Conservation (phyloP, 768 basidiomycete genomes). For the Tylopilus subfusipes region DNA sequence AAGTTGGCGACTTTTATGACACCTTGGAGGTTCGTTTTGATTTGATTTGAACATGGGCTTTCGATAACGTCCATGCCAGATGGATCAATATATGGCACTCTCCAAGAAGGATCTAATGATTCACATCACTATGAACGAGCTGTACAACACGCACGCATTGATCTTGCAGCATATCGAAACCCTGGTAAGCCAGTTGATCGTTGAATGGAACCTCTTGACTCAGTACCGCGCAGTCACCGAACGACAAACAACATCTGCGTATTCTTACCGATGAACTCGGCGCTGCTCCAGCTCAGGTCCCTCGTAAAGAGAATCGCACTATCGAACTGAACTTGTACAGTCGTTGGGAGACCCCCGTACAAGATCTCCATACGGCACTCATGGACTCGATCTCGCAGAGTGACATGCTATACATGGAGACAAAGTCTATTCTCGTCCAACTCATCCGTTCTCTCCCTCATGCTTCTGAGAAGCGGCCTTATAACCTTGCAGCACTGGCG, state of each 20-base stretch:
- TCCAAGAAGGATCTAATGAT: conserved; percentile 99
- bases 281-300: conserved; percentile 88
- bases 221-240: conserved; percentile 66
- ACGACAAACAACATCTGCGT: conserved; percentile 96
- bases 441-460: conserved; percentile 92
- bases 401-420: conserved; percentile 99
- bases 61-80: conserved; percentile 46
- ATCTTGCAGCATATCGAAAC: conserved; percentile 94
- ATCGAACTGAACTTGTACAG: conserved; percentile 91
- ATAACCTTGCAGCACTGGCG: conserved; percentile 84
- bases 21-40: conserved; percentile 76
- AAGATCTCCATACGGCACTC: conserved; percentile 93
- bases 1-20: conserved; percentile 99
- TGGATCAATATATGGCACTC: conserved; percentile 99
- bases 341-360: conserved; percentile 99
- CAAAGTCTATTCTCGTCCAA: conserved; percentile 98
- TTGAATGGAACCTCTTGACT: not conserved
- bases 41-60: not conserved
- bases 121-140: conserved; percentile 96
- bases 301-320: conserved; percentile 95
- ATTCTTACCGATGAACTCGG: conserved; percentile 97
- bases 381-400: conserved; percentile 97
- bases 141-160: conserved; percentile 98
- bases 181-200: conserved; percentile 53
- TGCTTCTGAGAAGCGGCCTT: conserved; percentile 78